Evolutionary conservation across 768 basidiomycete species (phyloP).

Genomic region (Leccinum incarnatum): DNA sequence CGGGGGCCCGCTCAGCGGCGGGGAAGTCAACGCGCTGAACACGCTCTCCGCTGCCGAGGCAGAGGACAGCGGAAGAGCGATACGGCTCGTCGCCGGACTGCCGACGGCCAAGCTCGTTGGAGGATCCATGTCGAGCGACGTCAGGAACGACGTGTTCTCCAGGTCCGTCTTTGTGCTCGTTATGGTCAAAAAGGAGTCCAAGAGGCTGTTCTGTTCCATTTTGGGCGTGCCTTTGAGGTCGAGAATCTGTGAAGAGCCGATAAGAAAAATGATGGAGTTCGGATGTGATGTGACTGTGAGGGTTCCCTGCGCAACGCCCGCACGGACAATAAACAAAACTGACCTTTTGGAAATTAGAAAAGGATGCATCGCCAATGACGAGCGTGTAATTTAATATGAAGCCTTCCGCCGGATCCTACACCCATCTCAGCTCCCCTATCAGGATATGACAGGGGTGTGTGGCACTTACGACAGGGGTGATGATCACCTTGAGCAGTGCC

Average conservation of each 20-base stretch:
- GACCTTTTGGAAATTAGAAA: conserved; percentile 98
- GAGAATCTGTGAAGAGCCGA: conserved; percentile 57
- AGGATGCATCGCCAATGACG: conserved; percentile 90
- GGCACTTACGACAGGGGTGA: conserved; percentile 79
- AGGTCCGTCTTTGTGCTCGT: conserved; percentile 92
- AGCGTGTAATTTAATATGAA: conserved; percentile 96
- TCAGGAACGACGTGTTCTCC: conserved; percentile 87
- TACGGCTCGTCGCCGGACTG: conserved; percentile 64
- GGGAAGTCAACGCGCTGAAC: conserved; percentile 55
- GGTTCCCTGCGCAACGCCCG: neutral
- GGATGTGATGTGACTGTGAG: neutral
- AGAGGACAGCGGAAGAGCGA: conserved; percentile 47
- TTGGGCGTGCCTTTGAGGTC: conserved; percentile 94
- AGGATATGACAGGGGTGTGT: neutral
- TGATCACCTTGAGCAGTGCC: conserved; percentile 91
- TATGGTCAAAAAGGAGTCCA: conserved; percentile 88
- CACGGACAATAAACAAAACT: conserved; percentile 3
- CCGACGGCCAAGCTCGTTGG: conserved; percentile 51
- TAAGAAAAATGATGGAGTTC: too few relatives aligned
- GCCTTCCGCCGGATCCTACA: conserved; percentile 84
- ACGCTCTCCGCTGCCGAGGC: conserved; percentile 47
- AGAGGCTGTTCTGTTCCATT: conserved; percentile 79
- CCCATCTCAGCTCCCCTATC: neutral
- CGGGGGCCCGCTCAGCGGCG: conserved; percentile 61
- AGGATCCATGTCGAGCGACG: conserved; percentile 95